Evolutionary conservation across 2,329 filamentous ascomycete species (phyloP).

Genomic region (Thielaviopsis punctulata): DNA sequence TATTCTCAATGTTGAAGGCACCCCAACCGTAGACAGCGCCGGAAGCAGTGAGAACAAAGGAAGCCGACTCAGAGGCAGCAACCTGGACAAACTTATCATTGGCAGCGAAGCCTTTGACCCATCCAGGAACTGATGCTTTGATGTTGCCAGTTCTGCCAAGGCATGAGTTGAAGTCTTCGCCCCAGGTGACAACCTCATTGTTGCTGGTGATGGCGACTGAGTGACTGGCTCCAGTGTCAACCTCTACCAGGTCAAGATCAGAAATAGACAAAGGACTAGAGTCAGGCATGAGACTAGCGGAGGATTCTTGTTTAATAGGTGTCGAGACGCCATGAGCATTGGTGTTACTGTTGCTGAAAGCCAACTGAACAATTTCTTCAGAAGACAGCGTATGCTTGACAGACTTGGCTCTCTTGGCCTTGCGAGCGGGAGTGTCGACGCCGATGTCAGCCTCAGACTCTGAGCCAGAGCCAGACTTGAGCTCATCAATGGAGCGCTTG

Average conservation of each 20-base stretch:
- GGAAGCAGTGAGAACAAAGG: slow-evolving; percentile 51
- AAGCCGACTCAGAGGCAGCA: slow-evolving; percentile 49
- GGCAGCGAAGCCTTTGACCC: slow-evolving; percentile 26
- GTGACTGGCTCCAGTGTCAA: slow-evolving; percentile 64
- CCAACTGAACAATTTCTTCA: neutral
- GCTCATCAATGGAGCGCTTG: neutral
- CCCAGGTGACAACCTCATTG: slow-evolving; percentile 65
- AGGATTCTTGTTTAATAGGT: neutral
- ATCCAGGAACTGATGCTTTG: slow-evolving; percentile 23
- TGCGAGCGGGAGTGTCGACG: neutral
- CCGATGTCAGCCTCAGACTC: too few species aligned
- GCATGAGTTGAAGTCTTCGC: slow-evolving; percentile 55
- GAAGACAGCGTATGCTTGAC: neutral
- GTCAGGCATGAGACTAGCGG: slow-evolving; percentile 23
- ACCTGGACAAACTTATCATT: slow-evolving; percentile 39
- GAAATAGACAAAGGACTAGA: slow-evolving; percentile 39
- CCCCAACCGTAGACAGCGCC: slow-evolving; percentile 63
- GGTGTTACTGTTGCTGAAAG: neutral
- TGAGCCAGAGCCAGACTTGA: too few species aligned
- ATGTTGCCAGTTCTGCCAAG: slow-evolving; percentile 36
- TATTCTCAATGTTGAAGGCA: slow-evolving; percentile 32
- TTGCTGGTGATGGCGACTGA: slow-evolving; percentile 53
- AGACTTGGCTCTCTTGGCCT: neutral
- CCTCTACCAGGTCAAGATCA: slow-evolving; percentile 41
- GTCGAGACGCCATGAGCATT: neutral